Conservation (phyloP, 805 yeast species). For the Groenewaldozyma tartarivorans region DNA sequence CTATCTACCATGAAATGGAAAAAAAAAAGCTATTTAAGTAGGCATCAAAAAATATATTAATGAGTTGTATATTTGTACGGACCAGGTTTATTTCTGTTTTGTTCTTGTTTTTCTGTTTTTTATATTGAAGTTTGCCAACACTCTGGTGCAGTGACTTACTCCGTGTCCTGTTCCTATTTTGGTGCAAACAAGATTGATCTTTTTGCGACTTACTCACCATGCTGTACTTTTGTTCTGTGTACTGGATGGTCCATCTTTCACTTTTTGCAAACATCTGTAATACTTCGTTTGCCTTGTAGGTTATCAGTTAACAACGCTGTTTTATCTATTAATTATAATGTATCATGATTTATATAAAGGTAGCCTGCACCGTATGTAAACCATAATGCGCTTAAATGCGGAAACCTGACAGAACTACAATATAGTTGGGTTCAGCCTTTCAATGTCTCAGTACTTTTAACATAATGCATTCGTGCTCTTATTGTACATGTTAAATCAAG, state of each 20-base stretch:
- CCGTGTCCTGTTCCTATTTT: conserved; percentile 79
- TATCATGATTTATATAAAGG: no score
- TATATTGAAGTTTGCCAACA: conserved; percentile 66
- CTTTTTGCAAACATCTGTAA: background rate
- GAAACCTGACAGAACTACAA: no score
- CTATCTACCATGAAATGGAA: background rate
- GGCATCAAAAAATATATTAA: no score
- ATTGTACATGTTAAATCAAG: no score
- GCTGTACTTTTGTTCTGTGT: conserved; percentile 33
- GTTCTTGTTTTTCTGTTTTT: background rate
- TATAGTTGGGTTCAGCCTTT: no score
- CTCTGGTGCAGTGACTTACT: conserved; percentile 67
- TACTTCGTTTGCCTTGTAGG: background rate
- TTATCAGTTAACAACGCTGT: no score
- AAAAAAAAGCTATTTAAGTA: conserved; percentile 4
- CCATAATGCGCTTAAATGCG: no score
- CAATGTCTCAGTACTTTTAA: no score
- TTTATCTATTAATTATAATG: no score
- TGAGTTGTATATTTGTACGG: no score
- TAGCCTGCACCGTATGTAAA: no score
- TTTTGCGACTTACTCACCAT: conserved; percentile 74
- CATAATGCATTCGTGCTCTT: no score
- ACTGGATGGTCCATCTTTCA: conserved; percentile 49
- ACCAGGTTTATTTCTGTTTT: background rate
- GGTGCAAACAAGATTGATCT: conserved; percentile 73